Evolutionary conservation across 1,284 basidiomycete genomes (phyloP), one percentile per base, ranked within the genome.

Genomic region (Moesziomyces antarcticus): DNA sequence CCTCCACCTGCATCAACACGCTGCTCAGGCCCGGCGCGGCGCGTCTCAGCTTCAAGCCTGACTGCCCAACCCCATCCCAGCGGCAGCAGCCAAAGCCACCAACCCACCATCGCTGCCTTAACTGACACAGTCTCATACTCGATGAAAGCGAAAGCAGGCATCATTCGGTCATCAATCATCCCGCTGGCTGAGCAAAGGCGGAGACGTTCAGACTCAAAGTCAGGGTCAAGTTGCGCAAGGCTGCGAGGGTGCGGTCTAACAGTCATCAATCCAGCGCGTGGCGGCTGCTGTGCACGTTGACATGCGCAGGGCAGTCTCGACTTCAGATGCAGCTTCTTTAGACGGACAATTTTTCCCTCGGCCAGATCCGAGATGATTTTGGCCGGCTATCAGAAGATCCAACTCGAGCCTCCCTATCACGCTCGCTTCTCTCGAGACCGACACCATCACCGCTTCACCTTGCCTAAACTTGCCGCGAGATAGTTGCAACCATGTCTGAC

Each of bases 401-500:
- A 8, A 3, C 1, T 16, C 37, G 14, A 13, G 10, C 30, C 30
- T 33, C 30, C 10, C 30, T 33, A 33, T 33, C 30, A 13, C 10
- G 30, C 30, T 33, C 20, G 33, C 27, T n/a, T 42, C 20, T 40
- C 3, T 27, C 50, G 41, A 50, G 50, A 44, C 27, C 50, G 35
- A 52, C 50, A 43, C 27, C 53, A 53, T 50, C 49, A 13, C 30
- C 13, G 11, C 30, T 33, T 33, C 10, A 33, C 30, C 11, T 33
- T 13, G 30, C 30, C 11, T 1, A 11, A 25, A 25, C 20, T 3
- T 13, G 37, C 22, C 20, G 33, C 21, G 25, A 7, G 42, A 33
- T 20, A 22, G 3, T 44, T 9, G 40, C 40, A 58, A 71, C 14
- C 53, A 78, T 78, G 77, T 73, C 77, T 7, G 77, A 78, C 74